Percentiles rank a stretch among this genome's conserved stretches.
Conservation (phyloP, 129 eudicot genomes). For the Saposhnikovia divaricata region DNA sequence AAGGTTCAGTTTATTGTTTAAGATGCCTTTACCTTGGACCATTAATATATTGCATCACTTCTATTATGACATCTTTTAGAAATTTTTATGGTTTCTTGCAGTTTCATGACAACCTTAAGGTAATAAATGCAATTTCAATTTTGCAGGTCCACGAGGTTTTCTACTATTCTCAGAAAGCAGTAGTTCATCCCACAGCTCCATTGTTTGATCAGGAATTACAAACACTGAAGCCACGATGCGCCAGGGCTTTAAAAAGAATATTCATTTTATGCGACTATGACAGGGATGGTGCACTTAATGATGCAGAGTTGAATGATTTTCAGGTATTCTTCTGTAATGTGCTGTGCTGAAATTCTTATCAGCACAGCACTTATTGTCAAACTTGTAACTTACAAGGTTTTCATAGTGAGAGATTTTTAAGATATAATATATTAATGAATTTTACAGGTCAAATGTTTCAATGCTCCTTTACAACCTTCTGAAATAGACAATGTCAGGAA, state of each 20-base stretch:
- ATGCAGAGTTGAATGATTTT: constrained; percentile 91
- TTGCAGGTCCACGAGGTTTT: constrained; percentile 83
- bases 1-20: background rate
- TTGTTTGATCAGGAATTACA: constrained; percentile 82
- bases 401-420: constrained; percentile 1
- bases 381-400: background rate
- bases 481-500: constrained; percentile 89
- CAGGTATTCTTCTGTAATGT: constrained; percentile 44
- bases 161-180: constrained; percentile 85
- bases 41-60: background rate
- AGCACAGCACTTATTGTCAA: background rate
- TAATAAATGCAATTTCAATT: background rate
- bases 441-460: constrained; percentile 83
- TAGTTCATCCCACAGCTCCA: constrained; percentile 92
- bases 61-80: background rate
- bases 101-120: background rate
- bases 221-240: constrained; percentile 83
- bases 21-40: background rate
- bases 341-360: background rate
- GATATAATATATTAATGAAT: constrained; percentile 8
- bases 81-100: background rate
- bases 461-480: constrained; percentile 92
- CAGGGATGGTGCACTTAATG: constrained; percentile 92
- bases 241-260: constrained; percentile 84
- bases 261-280: constrained; percentile 89